Evolutionary conservation across 1,139 yeast species (phyloP), one percentile per base, ranked within the genome.

Genomic region (Eremothecium cymbalariae): DNA sequence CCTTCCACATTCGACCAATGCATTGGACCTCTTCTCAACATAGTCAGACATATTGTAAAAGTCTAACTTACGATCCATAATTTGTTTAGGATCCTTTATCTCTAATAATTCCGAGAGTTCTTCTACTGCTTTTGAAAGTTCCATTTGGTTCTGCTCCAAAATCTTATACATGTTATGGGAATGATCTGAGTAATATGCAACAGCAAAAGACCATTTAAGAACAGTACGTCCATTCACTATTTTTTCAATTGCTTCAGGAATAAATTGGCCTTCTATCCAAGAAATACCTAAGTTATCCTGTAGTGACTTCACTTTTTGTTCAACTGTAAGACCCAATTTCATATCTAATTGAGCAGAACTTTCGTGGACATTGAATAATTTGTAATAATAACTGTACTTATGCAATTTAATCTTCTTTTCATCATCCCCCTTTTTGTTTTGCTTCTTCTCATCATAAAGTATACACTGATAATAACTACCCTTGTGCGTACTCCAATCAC

Each of bases 191-290:
- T 78, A 84, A 51, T 63, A 90, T 2, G 85, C 79, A 53, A 85
- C 72, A 4, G 88, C 86, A 59, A 84, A 88, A 0, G 96, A 77
- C 97, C 97, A 90, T 60, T 85, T 83, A 34, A 90, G 64, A 2
- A 88, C 75, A 32, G 77, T 76, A 39, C 97, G 67, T 2, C 95
- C 84, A 37, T 69, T 71, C 24, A 78, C 66, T 37, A 86, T 62
- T 1, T 73, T 70, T 31, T 68, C 67, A 38, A 81, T 77, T 31
- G 90, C 77, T 41, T 81, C 93, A 6, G 77, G 72, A 34, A 86
- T 66, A 53, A 82, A 88, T 51, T 84, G 94, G 1, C 86, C 81
- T 50, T 88, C 96, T 38, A 83, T 83, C 95, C 95, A 86, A 2
- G 94, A 79, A 40, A 84, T 68, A 3, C 76, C 75, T 4, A 67